Evolutionary conservation across 2,329 filamentous ascomycete species (phyloP), one percentile per base, ranked within the genome.

Genomic region (Aureobasidium sp.): DNA sequence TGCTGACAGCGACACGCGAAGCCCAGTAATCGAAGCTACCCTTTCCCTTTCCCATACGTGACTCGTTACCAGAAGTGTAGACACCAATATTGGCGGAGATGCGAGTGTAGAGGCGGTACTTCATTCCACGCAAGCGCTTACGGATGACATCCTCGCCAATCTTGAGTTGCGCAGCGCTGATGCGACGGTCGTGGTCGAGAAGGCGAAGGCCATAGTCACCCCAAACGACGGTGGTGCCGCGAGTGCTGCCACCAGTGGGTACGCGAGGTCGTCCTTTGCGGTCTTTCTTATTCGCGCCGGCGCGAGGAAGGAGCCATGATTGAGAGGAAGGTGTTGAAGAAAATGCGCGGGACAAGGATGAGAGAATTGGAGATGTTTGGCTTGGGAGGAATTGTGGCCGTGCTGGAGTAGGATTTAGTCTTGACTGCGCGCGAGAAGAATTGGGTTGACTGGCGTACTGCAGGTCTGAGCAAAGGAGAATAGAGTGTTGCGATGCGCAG

Each of bases 21-120:
- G 93, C 91, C 94, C 94, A 99, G 73, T 96, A 90, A 74, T 99
- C 94, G 73, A 99, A 97, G 65, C 87, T 89, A 69, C 94, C 94
- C 75, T 99, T 99, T 77, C 94, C 94, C 78, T 97, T 99, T 75
- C 94, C 94, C 95, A 99, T 99, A 84, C 94, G 88, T 75, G 91
- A 88, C 78, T 99, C 94, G 71, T 97, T 99, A 63, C 94, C 94
- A 74, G 88, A 94, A 63, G 91, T 88, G 76, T 94, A 99, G 26
- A 99, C 95, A 72, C 93, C 94, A 67, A 97, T 89, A 72, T 96
- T 96, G 67, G 92, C 94, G 69, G 86, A 87, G 58, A 97, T 87
- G 65, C 94, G 85, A 79, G 91, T 96, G 78, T 96, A 99, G 51
- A 99, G 75, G 62, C 91, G 86, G 76, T 95, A 99, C 71, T 91